Evolutionary conservation across 2,329 filamentous ascomycete species (phyloP), one percentile per base, ranked within the genome.

Genomic region (Pezicula carpinea): DNA sequence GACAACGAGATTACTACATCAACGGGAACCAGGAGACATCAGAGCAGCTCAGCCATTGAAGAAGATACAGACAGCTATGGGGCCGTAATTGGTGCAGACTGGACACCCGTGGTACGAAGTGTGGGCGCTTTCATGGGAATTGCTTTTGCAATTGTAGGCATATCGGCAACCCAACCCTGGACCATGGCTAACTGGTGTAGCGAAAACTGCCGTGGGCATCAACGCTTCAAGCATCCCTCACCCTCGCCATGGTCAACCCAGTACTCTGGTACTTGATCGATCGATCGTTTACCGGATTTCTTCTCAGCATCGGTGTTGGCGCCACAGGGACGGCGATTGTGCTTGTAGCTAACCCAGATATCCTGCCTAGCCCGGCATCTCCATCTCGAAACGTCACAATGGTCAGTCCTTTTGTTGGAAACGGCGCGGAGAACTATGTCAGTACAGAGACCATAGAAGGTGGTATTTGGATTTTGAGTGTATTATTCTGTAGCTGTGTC

Each of bases 181-280:
- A 50, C 55, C 22, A 53, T 48, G 46, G 45, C 51, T 56, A 50
- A 55, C 51, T 43, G 39, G 40, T 40, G 40, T 58, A 95, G 89
- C 85, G 93, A 54, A 89, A 87, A 66, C 79, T 96, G 8, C 87
- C 89, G 1, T 99, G 93, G 93, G 80, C 91, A 59, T 96, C 91
- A 7, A 93, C 90, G 1, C 80, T 96, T n/a, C 93, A 99, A 67
- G 83, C 95, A 17, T 95, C 91, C 1, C 68, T 95, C 21, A 93
- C 91, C 1, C 82, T 99, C 41, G 88, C 90, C 18, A 80, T 97
- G 50, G 89, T 87, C 17, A 97, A 97, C 64, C 92, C 93, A 1
- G 86, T 93, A 8, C 73, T 99, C 15, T 99, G 93, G 93, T 99
- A 95, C 68, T 75, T 97, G 19, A 87, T 99, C 61, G 93, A 99